Evolutionary conservation across 768 basidiomycete species (phyloP).

Genomic region (Leucosporidium yakuticum): DNA sequence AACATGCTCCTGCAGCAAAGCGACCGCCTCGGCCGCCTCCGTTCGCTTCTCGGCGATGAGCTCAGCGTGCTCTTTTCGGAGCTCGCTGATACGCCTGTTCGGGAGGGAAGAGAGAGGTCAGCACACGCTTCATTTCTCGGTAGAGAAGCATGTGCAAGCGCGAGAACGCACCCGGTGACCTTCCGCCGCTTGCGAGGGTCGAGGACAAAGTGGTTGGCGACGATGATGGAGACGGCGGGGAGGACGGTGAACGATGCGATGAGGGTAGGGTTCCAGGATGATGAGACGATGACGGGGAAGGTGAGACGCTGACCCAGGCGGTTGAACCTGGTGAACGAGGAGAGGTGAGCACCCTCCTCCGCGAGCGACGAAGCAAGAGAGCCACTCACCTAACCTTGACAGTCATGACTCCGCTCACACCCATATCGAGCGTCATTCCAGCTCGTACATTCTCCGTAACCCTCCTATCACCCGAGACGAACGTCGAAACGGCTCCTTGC

Average conservation of each 20-base stretch:
- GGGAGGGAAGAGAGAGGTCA: constrained; percentile 49
- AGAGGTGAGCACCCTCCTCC: background rate
- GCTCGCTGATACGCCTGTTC: constrained; percentile 49
- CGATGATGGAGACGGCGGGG: constrained; percentile 42
- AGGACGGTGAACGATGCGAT: constrained; percentile 41
- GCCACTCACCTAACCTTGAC: constrained; percentile 31
- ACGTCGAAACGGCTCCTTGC: constrained; percentile 36
- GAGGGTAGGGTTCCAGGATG: constrained; percentile 41
- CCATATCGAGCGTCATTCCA: constrained; percentile 38
- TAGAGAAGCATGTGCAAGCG: constrained; percentile 37
- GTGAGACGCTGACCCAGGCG: constrained; percentile 44
- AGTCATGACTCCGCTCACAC: constrained; percentile 19
- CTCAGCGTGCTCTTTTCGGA: constrained; percentile 59
- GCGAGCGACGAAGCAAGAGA: background rate
- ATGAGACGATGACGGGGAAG: constrained; percentile 40
- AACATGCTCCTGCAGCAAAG: constrained; percentile 63
- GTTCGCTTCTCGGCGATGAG: constrained; percentile 59
- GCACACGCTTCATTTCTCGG: constrained; percentile 54
- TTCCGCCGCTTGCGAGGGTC: constrained; percentile 40
- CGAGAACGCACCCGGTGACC: constrained; percentile 38
- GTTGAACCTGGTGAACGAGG: constrained; percentile 36
- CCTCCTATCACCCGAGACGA: constrained; percentile 42
- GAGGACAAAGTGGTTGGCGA: constrained; percentile 44
- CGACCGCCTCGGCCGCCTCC: constrained; percentile 59
- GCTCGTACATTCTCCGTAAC: constrained; percentile 41